Percentiles rank a stretch among this genome's conserved stretches.
phyloP scores from a whole-genome alignment of 2,329 filamentous ascomycete species.

The Aspergillus neotritici region DNA sequence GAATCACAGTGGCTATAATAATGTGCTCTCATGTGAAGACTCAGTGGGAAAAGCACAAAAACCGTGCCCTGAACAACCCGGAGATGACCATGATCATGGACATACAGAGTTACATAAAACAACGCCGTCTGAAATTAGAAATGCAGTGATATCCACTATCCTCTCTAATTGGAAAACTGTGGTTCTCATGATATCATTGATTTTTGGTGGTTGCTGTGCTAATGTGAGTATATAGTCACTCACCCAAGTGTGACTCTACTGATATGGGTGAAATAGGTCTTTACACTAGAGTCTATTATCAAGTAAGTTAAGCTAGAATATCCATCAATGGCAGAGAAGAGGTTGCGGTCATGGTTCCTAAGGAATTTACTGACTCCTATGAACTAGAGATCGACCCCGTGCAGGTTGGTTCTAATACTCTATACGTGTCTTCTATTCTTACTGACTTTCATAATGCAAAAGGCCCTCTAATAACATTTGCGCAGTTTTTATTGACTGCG shows the following conservation, averaged over 20 bases:
- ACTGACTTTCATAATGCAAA: conserved; percentile 2
- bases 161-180: conserved; percentile 59
- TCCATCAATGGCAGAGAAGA: not conserved
- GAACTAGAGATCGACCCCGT: conserved; percentile 68
- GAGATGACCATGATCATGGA: too few relatives aligned
- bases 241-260: conserved; percentile 13
- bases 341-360: not conserved
- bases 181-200: conserved; percentile 68
- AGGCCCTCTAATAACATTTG: conserved; percentile 83
- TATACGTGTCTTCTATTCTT: not conserved
- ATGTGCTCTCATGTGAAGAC: too few relatives aligned
- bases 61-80: conserved; percentile 1
- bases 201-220: conserved; percentile 92
- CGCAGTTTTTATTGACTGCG: conserved; percentile 80
- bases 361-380: conserved; percentile 7
- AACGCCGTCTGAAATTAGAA: conserved; percentile 14
- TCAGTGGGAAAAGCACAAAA: not conserved
- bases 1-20: too few relatives aligned
- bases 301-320: conserved; percentile 57
- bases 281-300: conserved; percentile 88
- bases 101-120: too few relatives aligned
- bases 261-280: conserved; percentile 57
- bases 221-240: conserved; percentile 58
- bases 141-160: conserved; percentile 27
- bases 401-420: conserved; percentile 56